Conservation (phyloP, 1,139 yeast genomes). For the Wickerhamomyces sp. region DNA sequence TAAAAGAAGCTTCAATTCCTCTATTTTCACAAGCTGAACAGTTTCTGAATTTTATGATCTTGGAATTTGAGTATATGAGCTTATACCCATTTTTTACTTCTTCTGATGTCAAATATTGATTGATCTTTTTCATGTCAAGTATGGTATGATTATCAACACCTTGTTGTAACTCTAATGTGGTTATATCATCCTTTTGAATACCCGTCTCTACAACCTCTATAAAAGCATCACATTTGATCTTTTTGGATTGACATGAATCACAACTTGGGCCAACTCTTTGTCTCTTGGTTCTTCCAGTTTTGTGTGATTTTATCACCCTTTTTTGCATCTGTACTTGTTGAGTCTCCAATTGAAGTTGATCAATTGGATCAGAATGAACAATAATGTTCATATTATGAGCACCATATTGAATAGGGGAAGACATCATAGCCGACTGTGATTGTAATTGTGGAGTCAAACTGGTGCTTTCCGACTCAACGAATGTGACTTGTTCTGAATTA, state of each 20-base stretch:
- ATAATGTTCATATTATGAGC: not conserved
- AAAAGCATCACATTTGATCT: constrained; percentile 72
- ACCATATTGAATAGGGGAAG: not conserved
- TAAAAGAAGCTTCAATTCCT: constrained; percentile 8
- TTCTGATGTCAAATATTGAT: constrained; percentile 2
- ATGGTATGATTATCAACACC: constrained; percentile 2
- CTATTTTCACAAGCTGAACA: constrained; percentile 16
- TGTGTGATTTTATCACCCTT: not conserved
- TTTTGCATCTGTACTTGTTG: not conserved
- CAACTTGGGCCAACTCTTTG: constrained; percentile 76
- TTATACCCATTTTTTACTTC: constrained; percentile 11
- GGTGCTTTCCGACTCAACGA: too few relatives aligned
- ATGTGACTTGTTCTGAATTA: too few relatives aligned
- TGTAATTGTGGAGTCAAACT: too few relatives aligned
- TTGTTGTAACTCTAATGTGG: not conserved
- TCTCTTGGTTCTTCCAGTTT: constrained; percentile 30
- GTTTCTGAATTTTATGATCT: constrained; percentile 19
- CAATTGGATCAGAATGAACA: not conserved
- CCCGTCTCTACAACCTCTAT: constrained; percentile 29
- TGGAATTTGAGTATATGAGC: constrained; percentile 13
- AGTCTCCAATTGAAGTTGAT: not conserved
- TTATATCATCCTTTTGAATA: too few relatives aligned
- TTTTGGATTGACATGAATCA: constrained; percentile 65
- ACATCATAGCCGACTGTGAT: too few relatives aligned
- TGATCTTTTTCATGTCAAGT: not conserved